Evolutionary conservation across 306 rosid species (phyloP), one percentile per base, ranked within the genome.

Genomic region (peach (Prunus persica)): DNA sequence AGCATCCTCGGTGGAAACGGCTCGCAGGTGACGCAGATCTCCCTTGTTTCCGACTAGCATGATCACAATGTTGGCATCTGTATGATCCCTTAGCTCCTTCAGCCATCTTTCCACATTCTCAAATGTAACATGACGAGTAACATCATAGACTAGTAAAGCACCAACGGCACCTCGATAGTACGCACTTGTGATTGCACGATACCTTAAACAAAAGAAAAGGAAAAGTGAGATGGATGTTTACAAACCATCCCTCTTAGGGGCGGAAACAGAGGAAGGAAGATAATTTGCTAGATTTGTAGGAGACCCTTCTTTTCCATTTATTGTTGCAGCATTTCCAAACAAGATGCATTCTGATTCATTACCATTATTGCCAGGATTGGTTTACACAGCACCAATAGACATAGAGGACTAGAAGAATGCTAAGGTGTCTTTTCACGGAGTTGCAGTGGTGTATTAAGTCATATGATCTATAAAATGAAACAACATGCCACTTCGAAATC

Each of bases 131-230:
- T 87, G 93, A 30, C 97, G 92, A 8, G 97, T 87, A 78, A 90
- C 92, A 34, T 92, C 97, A 67, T 92, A 92, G 28, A 92, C 97
- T 27, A 92, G 86, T 34, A 92, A 80, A 14, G 97, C 97, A 5
- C 97, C 97, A n/a, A 90, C 96, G 24, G 93, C 96, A 69, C 96
- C 93, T 3, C 93, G 79, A 62, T 90, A 90, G 73, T 90, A 92
- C 57, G 97, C 96, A 74, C 93, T 92, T 1, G 96, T 92, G 73
- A 90, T 92, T 66, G 96, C 93, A 43, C 97, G 96, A 70, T 92
- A 90, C 92, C 96, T 92, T 34, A 1, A 79, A 55, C 28, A 8
- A 67, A 73, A 71, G 38, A 34, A 67, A 64, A 61, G 13, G 11
- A n/a, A 45, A 75, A 75, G 71, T 52, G n/a, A 75, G 72, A 62